Percentiles rank a stretch among this genome's conserved stretches.
These are phyloP conservation scores for Diaporthe velutina DNA, from an alignment of 2,329 filamentous ascomycete species.

Conservation along the genomic window DNA sequence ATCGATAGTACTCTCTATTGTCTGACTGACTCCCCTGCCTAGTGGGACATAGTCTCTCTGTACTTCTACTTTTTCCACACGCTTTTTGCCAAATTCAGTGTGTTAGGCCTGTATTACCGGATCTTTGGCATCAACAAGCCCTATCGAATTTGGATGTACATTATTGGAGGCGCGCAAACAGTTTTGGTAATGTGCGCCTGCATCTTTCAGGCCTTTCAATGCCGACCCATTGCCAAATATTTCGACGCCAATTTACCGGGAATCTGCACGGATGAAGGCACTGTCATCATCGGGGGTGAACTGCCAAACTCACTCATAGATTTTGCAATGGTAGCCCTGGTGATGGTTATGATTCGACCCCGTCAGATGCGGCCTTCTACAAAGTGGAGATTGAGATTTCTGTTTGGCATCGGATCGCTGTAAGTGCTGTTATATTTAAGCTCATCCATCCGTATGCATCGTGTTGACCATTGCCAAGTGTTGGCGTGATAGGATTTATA, in stretches of 20 bases:
- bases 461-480: neutral
- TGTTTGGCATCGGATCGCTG: neutral
- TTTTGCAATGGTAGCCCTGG: slow-evolving; percentile 6
- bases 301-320: neutral
- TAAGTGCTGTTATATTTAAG: neutral
- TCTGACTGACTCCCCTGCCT: neutral
- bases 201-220: neutral
- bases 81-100: neutral
- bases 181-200: neutral
- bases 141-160: slow-evolving; percentile 7
- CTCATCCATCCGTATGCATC: fast-evolving
- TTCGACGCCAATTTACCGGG: neutral
- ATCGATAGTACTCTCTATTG: no score
- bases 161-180: neutral
- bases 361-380: neutral
- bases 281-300: neutral
- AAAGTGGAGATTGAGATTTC: neutral
- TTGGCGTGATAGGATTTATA: neutral
- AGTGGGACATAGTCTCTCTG: neutral
- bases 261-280: neutral
- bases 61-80: neutral
- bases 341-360: slow-evolving; percentile 5
- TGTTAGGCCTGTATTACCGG: neutral
- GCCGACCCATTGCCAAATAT: neutral
- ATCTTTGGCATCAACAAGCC: neutral